Evolutionary conservation across 176 grass and related monocot species (phyloP).

Genomic region (Tillandsia leiboldiana): DNA sequence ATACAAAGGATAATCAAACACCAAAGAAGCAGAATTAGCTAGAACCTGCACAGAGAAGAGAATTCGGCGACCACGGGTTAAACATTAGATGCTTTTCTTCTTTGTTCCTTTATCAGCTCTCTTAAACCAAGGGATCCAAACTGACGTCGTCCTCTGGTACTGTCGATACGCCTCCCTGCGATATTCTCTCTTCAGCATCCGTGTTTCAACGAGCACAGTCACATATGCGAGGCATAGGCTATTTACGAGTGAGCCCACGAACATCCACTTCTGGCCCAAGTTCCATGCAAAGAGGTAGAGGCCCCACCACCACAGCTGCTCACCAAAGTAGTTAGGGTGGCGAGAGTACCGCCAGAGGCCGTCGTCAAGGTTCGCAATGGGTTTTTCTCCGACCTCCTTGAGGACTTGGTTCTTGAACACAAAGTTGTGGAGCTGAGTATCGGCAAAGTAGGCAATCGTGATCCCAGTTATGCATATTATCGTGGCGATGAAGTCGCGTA

Average conservation of each 20-base stretch:
- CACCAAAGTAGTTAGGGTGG: conserved; percentile 85
- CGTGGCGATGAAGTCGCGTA: conserved; percentile 47
- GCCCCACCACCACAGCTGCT: conserved; percentile 96
- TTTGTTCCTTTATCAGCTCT: conserved; percentile 22
- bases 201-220: conserved; percentile 54
- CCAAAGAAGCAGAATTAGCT: neutral
- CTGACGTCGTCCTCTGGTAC: conserved; percentile 66
- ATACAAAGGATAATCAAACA: neutral
- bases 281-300: conserved; percentile 75
- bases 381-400: conserved; percentile 26
- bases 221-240: conserved; percentile 74
- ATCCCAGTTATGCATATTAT: conserved; percentile 41
- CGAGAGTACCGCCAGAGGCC: conserved; percentile 78
- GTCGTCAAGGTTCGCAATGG: conserved; percentile 37
- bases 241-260: conserved; percentile 58
- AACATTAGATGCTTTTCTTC: conserved; percentile 34
- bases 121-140: conserved; percentile 91
- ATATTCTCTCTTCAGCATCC: conserved; percentile 76
- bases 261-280: conserved; percentile 64
- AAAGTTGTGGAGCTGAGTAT: conserved; percentile 76
- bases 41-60: neutral
- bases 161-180: conserved; percentile 47
- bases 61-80: neutral
- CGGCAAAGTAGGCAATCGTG: conserved; percentile 51
- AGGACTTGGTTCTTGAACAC: conserved; percentile 39